Percentiles rank a stretch among this genome's conserved stretches.
These are phyloP conservation scores for Kwoniella newhampshirensis DNA, from an alignment of 768 basidiomycete species.

Conservation along the genomic window DNA sequence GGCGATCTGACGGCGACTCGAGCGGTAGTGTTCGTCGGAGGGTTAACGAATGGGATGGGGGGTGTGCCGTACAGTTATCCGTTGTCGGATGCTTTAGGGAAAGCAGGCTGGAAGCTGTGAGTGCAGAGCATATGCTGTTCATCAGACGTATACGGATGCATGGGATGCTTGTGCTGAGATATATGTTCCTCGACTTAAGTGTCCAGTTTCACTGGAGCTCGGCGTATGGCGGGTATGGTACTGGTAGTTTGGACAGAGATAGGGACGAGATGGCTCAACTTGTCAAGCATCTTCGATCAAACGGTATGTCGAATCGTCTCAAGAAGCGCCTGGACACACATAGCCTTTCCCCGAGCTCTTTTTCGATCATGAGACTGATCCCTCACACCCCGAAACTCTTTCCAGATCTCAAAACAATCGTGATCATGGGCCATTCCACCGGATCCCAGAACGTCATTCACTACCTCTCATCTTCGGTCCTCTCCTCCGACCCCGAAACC, in stretches of 20 bases:
- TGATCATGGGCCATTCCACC: slow-evolving; percentile 51
- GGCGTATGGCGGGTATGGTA: slow-evolving; percentile 43
- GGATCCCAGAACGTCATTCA: slow-evolving; percentile 49
- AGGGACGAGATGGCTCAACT: slow-evolving; percentile 38
- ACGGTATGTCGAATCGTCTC: slow-evolving; percentile 28
- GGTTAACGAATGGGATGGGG: slow-evolving; percentile 43
- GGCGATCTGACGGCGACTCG: slow-evolving; percentile 30
- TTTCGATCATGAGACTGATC: background rate
- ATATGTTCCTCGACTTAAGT: slow-evolving; percentile 16
- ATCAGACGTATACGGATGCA: background rate
- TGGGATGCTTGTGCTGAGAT: background rate
- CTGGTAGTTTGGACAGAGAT: slow-evolving; percentile 39
- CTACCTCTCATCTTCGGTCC: slow-evolving; percentile 34
- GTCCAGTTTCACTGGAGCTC: slow-evolving; percentile 44
- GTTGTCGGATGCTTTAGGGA: slow-evolving; percentile 27
- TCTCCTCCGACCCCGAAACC: slow-evolving; percentile 6
- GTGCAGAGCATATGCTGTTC: background rate
- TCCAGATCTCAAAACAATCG: slow-evolving; percentile 35
- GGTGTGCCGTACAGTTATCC: slow-evolving; percentile 26
- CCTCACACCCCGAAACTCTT: background rate
- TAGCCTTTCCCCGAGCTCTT: too few species aligned
- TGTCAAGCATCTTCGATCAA: slow-evolving; percentile 36
- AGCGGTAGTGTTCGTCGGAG: slow-evolving; percentile 47
- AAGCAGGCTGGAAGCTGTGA: slow-evolving; percentile 46
- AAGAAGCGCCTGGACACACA: too few species aligned